Evolutionary conservation across 176 grass and related monocot species (phyloP).

Genomic region (Alopecurus myosuroides): DNA sequence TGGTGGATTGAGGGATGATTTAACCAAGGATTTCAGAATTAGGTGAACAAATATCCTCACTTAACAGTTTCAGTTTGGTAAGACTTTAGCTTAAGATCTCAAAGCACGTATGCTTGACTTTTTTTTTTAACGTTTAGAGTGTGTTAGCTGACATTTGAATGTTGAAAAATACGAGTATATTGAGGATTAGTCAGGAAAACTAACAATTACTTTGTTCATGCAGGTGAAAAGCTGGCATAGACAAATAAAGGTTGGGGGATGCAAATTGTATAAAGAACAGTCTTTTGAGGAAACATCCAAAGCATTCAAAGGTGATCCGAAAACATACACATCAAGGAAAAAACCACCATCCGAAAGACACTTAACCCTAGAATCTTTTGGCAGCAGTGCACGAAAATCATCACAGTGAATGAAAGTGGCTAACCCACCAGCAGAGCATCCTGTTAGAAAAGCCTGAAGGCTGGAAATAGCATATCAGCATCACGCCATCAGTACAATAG

Average conservation of each 20-base stretch:
- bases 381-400: constrained; percentile 53
- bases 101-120: neutral
- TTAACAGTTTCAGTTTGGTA: neutral
- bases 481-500: constrained; percentile 31
- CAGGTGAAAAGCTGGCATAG: neutral
- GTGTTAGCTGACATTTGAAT: neutral
- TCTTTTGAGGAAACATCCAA: neutral
- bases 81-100: neutral
- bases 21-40: neutral
- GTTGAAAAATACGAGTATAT: neutral
- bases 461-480: constrained; percentile 37
- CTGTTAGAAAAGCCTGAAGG: constrained; percentile 80
- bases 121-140: neutral
- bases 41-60: neutral
- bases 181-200: neutral
- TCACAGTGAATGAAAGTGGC: constrained; percentile 87
- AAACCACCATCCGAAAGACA: constrained; percentile 84
- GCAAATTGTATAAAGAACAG: neutral
- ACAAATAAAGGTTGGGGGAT: neutral
- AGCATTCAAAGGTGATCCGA: neutral
- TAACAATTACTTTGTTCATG: neutral
- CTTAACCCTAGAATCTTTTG: constrained; percentile 55
- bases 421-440: constrained; percentile 91
- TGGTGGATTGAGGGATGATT: neutral
- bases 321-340: constrained; percentile 82